Evolutionary conservation across 495 filamentous ascomycete species (phyloP).

Genomic region (Annulohypoxylon nitens): DNA sequence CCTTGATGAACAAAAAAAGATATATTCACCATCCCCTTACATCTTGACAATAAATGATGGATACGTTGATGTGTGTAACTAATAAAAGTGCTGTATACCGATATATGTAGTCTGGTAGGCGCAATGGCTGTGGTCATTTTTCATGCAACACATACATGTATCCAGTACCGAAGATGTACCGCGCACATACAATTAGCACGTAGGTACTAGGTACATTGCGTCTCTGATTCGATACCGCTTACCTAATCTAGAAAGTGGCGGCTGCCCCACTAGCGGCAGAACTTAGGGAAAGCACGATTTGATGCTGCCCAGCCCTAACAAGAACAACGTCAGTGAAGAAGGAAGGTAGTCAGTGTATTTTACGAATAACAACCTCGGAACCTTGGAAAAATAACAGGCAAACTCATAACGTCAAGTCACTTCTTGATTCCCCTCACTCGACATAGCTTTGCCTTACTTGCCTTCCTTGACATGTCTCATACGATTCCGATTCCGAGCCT

Average conservation of each 20-base stretch:
- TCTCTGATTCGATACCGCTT: background rate
- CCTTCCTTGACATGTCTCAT: background rate
- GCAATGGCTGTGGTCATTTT: background rate
- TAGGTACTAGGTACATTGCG: background rate
- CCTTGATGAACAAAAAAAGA: background rate
- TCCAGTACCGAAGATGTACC: background rate
- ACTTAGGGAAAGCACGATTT: constrained; percentile 1
- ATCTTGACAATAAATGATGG: background rate
- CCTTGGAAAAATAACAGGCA: background rate
- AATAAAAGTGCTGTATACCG: background rate
- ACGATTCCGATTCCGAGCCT: too few relatives aligned
- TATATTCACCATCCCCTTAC: background rate
- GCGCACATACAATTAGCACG: background rate
- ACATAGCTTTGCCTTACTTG: background rate
- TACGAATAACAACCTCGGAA: background rate
- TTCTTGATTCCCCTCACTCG: background rate
- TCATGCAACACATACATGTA: background rate
- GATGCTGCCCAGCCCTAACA: constrained; percentile 6
- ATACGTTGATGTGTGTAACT: background rate
- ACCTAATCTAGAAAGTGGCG: background rate
- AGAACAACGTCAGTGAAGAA: background rate
- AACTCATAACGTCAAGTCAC: background rate
- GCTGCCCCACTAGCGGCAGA: constrained; percentile 16
- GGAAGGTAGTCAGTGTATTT: background rate
- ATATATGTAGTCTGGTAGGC: too few relatives aligned